A percentile compares a stretch with the other conserved stretches of the same genome.
These are phyloP conservation scores for Lachnellula cervina DNA, from an alignment of 2,329 filamentous ascomycete genomes.

Conservation along the genomic window DNA sequence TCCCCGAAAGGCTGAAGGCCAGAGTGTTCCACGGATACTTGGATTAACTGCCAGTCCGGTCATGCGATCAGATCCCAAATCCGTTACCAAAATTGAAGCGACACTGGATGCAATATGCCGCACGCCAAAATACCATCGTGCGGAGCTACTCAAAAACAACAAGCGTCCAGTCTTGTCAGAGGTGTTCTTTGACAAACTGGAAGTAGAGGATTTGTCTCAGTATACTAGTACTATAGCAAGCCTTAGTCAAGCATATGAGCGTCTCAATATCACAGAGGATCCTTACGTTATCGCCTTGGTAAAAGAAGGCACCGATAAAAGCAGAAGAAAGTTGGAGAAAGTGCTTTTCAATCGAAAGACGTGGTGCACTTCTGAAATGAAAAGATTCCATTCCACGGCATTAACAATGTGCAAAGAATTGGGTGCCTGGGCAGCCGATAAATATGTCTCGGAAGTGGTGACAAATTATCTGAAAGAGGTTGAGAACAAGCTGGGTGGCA, in stretches of 20 bases:
- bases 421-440: conserved; percentile 65
- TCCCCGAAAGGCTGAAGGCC: conserved; percentile 10
- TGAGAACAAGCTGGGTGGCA: conserved; percentile 32
- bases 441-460: conserved; percentile 49
- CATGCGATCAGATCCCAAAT: conserved; percentile 26
- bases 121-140: conserved; percentile 50
- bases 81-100: conserved; percentile 37
- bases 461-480: conserved; percentile 41
- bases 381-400: conserved; percentile 47
- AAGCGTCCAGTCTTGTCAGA: conserved; percentile 25
- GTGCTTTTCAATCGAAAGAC: conserved; percentile 44
- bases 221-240: conserved; percentile 18
- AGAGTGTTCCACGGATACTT: conserved; percentile 27
- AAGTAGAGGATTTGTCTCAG: background rate
- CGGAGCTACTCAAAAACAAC: conserved; percentile 38
- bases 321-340: conserved; percentile 35
- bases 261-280: conserved; percentile 55
- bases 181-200: conserved; percentile 12
- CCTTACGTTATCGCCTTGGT: conserved; percentile 51
- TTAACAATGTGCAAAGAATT: conserved; percentile 50
- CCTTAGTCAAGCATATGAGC: conserved; percentile 16
- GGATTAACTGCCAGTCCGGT: conserved; percentile 32
- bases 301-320: conserved; percentile 38
- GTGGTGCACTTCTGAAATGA: conserved; percentile 51
- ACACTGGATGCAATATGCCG: conserved; percentile 53